phyloP scores from a whole-genome alignment of 1,139 yeast genomes.

The Hanseniaspora sp. region DNA sequence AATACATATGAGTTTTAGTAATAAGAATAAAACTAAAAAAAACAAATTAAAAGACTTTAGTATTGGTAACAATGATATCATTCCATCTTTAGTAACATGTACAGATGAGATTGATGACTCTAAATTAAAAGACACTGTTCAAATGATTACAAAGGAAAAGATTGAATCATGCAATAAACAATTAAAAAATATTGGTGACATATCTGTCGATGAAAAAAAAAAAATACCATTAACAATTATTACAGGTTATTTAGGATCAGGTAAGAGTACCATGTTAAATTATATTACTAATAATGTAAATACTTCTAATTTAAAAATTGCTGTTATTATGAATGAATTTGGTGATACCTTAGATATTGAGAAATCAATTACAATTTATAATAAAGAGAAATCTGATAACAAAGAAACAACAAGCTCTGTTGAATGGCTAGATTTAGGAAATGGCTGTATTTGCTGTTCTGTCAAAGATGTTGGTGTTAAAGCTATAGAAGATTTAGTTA shows the following conservation, averaged over 20 bases:
- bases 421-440: conserved; percentile 93
- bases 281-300: conserved; percentile 58
- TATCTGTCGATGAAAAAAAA: conserved; percentile 21
- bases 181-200: conserved; percentile 13
- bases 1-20: background rate
- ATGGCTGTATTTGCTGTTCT: conserved; percentile 93
- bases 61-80: conserved; percentile 34
- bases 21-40: background rate
- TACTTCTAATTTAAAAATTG: conserved; percentile 45
- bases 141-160: conserved; percentile 26
- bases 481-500: conserved; percentile 82
- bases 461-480: conserved; percentile 89
- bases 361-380: conserved; percentile 67
- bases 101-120: conserved; percentile 26
- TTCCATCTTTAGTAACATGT: conserved; percentile 43
- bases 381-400: conserved; percentile 21
- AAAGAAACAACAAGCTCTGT: conserved; percentile 19
- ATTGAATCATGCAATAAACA: conserved; percentile 27
- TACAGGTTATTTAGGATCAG: conserved; percentile 92
- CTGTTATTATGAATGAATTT: conserved; percentile 83
- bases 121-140: conserved; percentile 21
- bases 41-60: conserved; percentile 23
- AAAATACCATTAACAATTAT: conserved; percentile 85
- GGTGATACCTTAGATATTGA: conserved; percentile 86
- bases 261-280: conserved; percentile 77